Evolutionary conservation across 192 early-diverging fungal genomes (phyloP), one percentile per base, ranked within the genome.

Genomic region (Mortierella hygrophila): DNA sequence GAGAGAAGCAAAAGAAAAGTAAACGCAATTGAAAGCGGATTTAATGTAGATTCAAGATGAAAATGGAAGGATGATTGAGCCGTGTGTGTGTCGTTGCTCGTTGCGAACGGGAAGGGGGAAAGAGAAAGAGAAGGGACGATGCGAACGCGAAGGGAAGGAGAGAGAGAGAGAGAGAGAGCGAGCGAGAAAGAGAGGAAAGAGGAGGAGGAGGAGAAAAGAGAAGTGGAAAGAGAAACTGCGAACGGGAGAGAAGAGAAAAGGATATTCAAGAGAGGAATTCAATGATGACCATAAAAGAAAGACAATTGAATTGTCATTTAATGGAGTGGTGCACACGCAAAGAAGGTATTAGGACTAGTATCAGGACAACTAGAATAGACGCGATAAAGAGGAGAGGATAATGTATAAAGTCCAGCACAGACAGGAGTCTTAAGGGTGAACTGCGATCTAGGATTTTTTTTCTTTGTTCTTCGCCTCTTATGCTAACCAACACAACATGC

Each of bases 361-460:
- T 16, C 60, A 32, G 10, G 4, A 15, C 13, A 32, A 32, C 10
- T 29, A 65, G 60, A 65, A 26, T 29, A 32, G 60, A 65, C 10
- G 29, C n/a, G 60, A 65, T 23, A 10, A 26, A 10, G 55, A 1
- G 11, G 29, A 29, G 60, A 15, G 26, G 8, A 65, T 65, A 29
- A 15, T 26, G n/a, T 65, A 40, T 40, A 26, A 65, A 32, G 29
- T 32, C 32, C 60, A 65, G 60, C 60, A 65, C 60, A 65, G 29
- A 35, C 29, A 29, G 60, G 60, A 65, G 60, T 65, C 65, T 35
- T 18, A 72, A 46, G 41, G 71, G 15, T 72, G 26, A 46, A 46
- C 42, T 21, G 26, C 26, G 71, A 65, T 65, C 60, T 65, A 65
- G 60, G 29, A 65, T 65, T 65, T 65, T 65, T 65, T 65, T 40